Conservation (phyloP, 1,284 basidiomycete species). For the Papiliotrema laurentii region DNA sequence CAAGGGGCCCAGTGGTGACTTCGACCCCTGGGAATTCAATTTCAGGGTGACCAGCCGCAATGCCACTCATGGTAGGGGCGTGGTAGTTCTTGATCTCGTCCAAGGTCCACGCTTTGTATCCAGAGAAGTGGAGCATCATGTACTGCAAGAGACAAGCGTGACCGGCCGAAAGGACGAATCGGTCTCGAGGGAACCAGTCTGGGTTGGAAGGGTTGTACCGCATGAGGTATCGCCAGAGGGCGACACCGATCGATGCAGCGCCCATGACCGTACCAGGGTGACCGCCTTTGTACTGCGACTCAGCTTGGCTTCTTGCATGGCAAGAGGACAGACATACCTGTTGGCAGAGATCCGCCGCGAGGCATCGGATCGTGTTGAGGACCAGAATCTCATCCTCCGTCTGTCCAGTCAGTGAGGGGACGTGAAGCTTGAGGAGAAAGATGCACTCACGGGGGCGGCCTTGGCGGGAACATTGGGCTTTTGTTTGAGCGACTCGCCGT, state of each 20-base stretch:
- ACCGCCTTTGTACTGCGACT: conserved; percentile 42
- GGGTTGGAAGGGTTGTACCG: conserved; percentile 40
- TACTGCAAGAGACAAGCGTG: conserved; percentile 46
- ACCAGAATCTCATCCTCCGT: conserved; percentile 29
- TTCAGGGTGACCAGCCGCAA: conserved; percentile 43
- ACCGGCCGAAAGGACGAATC: conserved; percentile 44
- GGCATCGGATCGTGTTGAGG: conserved; percentile 42
- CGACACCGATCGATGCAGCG: conserved; percentile 37
- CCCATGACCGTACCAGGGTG: conserved; percentile 52
- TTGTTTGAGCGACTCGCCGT: background rate
- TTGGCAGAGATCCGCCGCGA: conserved; percentile 44
- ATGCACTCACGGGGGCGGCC: background rate
- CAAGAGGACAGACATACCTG: background rate
- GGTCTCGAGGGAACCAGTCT: conserved; percentile 35
- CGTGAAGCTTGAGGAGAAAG: background rate
- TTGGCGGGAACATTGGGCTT: conserved; percentile 1
- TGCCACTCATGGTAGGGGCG: conserved; percentile 26
- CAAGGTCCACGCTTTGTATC: conserved; percentile 40
- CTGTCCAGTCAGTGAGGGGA: background rate
- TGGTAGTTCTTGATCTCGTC: conserved; percentile 43
- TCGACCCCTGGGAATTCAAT: conserved; percentile 29
- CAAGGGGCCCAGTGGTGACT: conserved; percentile 34
- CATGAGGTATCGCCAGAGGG: conserved; percentile 38
- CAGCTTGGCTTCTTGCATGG: background rate
- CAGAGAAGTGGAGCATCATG: conserved; percentile 43